phyloP scores from a whole-genome alignment of 371 early-diverging fungal genomes.

The Apophysomyces sp. region DNA sequence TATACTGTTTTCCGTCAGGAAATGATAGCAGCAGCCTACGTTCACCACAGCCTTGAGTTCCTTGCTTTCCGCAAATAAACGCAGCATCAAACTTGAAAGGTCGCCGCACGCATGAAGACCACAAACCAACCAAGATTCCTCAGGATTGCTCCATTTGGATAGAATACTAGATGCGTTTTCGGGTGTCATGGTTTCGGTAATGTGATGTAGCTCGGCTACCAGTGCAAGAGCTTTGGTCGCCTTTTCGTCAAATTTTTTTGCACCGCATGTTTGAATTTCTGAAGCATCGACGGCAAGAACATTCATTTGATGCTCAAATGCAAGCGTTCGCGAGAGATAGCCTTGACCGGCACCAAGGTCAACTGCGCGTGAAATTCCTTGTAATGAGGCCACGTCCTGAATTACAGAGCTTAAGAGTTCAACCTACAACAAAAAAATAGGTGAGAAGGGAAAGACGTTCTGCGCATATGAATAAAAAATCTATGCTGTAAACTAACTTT shows the following conservation, averaged over 20 bases:
- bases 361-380: slow-evolving; percentile 48
- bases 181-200: slow-evolving; percentile 54
- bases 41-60: slow-evolving; percentile 66
- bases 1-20: slow-evolving; percentile 43
- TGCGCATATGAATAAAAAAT: background rate
- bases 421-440: slow-evolving; percentile 31
- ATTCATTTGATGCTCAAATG: slow-evolving; percentile 64
- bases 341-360: slow-evolving; percentile 79
- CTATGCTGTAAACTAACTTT: background rate
- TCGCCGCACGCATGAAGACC: slow-evolving; percentile 91
- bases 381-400: slow-evolving; percentile 39
- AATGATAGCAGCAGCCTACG: slow-evolving; percentile 91
- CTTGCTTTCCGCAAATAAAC: slow-evolving; percentile 63
- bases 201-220: slow-evolving; percentile 34
- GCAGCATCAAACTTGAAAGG: slow-evolving; percentile 70
- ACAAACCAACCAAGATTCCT: slow-evolving; percentile 67
- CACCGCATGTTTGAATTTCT: slow-evolving; percentile 78
- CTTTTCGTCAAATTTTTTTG: slow-evolving; percentile 61
- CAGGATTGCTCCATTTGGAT: slow-evolving; percentile 14
- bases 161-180: slow-evolving; percentile 46
- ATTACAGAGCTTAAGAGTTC: slow-evolving; percentile 59
- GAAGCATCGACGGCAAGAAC: slow-evolving; percentile 83
- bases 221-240: slow-evolving; percentile 38
- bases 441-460: background rate
- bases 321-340: slow-evolving; percentile 74